Evolutionary conservation across 129 eudicot species (phyloP), one percentile per base, ranked within the genome.

Genomic region (Centrapalus pauciflorus): DNA sequence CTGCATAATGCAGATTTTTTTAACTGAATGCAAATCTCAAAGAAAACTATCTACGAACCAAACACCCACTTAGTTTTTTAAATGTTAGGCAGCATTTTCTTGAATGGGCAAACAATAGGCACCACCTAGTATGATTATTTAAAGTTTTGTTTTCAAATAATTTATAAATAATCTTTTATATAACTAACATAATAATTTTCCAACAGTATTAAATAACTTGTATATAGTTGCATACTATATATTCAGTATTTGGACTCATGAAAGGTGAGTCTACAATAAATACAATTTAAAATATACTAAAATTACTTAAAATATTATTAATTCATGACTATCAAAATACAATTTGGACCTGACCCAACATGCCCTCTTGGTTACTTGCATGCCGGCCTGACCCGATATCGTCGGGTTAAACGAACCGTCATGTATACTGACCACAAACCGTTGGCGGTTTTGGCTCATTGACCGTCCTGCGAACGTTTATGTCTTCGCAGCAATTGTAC

Each of bases 231-330:
- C n/a, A n/a, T n/a, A n/a, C n/a, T n/a, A n/a, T n/a, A n/a, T n/a
- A n/a, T n/a, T n/a, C n/a, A n/a, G n/a, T n/a, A n/a, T n/a, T n/a
- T n/a, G n/a, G 16, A 48, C 24, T 1, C 3, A 65, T 64, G 55
- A 51, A 45, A 40, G 37, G 55, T 65, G 66, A 74, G 68, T 27
- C 78, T 66, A 33, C 43, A 74, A 63, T 21, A 65, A 74, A 20
- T 65, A 66, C 68, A 5, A 74, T 12, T 52, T 19, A 5, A 46
- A 46, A n/a, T n/a, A n/a, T 65, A 41, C 14, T 13, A 13, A 69
- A 20, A 46, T 21, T 46, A 55, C 37, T 65, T 55, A 7, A 50
- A 37, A 38, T n/a, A 64, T 2, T n/a, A 64, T 2, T 38, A 46
- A 48, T 61, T 41, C 50, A 64, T 20, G 72, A 40, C 73, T 54